These are phyloP conservation scores for Narthecium ossifragum DNA, from an alignment of 106 monocot genomes.

Conservation along the genomic window DNA sequence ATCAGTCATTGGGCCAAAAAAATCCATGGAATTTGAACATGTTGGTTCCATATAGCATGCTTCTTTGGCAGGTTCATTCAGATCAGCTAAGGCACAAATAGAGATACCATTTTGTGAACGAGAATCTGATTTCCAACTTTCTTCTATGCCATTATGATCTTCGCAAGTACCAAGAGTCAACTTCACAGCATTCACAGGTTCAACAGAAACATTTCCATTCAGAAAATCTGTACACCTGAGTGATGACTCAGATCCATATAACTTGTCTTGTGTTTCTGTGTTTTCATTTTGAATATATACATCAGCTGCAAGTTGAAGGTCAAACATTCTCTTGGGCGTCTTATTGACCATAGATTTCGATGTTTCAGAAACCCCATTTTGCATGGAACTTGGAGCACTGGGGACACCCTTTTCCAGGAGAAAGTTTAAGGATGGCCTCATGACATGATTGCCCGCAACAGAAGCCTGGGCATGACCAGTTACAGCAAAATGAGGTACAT, in stretches of 20 bases:
- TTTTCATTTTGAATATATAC: constrained; percentile 27
- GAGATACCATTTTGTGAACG: constrained; percentile 1
- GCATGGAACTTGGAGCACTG: not conserved
- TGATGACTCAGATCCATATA: constrained; percentile 3
- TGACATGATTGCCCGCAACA: constrained; percentile 11
- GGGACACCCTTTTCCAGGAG: not conserved
- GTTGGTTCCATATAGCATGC: constrained; percentile 8
- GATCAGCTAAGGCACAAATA: constrained; percentile 20
- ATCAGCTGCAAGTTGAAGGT: constrained; percentile 56
- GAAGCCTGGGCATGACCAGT: not conserved
- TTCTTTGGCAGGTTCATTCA: constrained; percentile 49
- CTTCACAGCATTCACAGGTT: constrained; percentile 19
- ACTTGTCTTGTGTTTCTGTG: constrained; percentile 5
- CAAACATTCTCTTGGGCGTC: constrained; percentile 17
- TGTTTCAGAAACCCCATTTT: constrained; percentile 12
- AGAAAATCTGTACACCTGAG: not conserved
- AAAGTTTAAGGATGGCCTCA: constrained; percentile 5
- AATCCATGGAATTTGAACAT: constrained; percentile 19
- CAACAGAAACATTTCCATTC: not conserved
- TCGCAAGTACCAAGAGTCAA: constrained; percentile 21
- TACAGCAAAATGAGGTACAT: constrained; percentile 7
- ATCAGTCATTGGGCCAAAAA: not conserved
- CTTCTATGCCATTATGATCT: constrained; percentile 2
- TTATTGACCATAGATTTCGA: not conserved
- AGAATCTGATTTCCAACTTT: constrained; percentile 7